phyloP scores from a whole-genome alignment of 169 alveolate genomes.

The Hepatocystis sp. region DNA sequence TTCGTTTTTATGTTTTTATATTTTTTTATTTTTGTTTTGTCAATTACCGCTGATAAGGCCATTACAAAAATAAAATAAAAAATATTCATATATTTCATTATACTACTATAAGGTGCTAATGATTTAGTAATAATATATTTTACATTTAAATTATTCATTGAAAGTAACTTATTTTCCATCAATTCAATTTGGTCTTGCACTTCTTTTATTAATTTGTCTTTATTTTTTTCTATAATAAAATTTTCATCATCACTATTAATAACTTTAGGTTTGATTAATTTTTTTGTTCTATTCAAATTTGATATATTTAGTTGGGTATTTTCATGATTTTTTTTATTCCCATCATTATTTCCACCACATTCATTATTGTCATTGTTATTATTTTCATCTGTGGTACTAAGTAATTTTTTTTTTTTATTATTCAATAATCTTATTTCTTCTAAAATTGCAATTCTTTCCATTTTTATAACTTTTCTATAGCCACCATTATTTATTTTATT shows the following conservation, averaged over 20 bases:
- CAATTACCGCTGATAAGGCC: conserved; percentile 45
- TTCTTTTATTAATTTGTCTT: conserved; percentile 10
- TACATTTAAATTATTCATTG: conserved; percentile 21
- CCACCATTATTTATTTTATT: conserved; percentile 1
- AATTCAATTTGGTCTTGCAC: conserved; percentile 36
- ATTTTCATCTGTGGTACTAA: neutral
- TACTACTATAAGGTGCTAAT: conserved; percentile 40
- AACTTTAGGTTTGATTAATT: conserved; percentile 56
- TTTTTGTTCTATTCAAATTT: neutral
- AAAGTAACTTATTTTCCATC: conserved; percentile 14
- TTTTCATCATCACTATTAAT: conserved; percentile 74
- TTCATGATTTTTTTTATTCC: neutral
- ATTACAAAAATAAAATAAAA: conserved; percentile 62
- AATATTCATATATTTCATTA: conserved; percentile 45
- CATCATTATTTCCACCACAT: neutral
- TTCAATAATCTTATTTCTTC: conserved; percentile 27
- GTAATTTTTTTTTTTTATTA: conserved; percentile 3
- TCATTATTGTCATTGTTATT: conserved; percentile 3
- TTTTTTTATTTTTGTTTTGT: neutral
- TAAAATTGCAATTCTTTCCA: conserved; percentile 38
- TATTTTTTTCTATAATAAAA: conserved; percentile 45
- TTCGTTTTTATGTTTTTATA: neutral
- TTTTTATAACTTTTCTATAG: conserved; percentile 44
- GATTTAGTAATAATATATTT: conserved; percentile 45
- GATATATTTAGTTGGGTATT: conserved; percentile 4